phyloP scores from a whole-genome alignment of 331 rosid species.

The Quercus lobata region DNA sequence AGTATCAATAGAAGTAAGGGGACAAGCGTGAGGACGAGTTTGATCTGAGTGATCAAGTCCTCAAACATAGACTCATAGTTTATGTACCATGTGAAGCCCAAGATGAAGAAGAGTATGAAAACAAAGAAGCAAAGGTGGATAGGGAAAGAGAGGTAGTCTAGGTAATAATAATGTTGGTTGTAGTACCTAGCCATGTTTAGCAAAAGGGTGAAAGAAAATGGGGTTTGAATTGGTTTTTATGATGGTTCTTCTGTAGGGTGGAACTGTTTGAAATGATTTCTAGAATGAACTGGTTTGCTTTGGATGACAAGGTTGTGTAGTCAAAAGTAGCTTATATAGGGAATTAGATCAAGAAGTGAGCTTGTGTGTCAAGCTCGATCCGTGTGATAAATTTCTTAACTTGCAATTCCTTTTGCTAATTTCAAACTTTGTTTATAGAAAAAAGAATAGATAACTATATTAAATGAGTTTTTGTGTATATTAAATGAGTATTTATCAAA shows the following conservation, averaged over 20 bases:
- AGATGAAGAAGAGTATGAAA: slow-evolving; percentile 39
- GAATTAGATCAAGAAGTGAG: not conserved
- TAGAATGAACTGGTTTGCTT: not conserved
- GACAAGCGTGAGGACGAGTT: slow-evolving; percentile 42
- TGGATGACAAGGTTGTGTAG: not conserved
- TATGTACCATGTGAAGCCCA: slow-evolving; percentile 67
- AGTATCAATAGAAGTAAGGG: slow-evolving; percentile 47
- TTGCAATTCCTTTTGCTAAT: not conserved
- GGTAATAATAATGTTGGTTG: slow-evolving; percentile 26
- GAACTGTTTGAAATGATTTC: not conserved
- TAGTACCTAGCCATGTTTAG: slow-evolving; percentile 38
- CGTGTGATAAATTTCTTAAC: too few species aligned
- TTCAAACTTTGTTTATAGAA: not conserved
- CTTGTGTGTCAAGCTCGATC: not conserved
- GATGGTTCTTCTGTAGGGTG: not conserved
- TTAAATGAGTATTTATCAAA: too few species aligned
- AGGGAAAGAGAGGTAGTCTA: slow-evolving; percentile 57
- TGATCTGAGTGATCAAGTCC: slow-evolving; percentile 38
- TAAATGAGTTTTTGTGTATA: not conserved
- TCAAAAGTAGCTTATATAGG: slow-evolving; percentile 1
- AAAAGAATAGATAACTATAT: too few species aligned
- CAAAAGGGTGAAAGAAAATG: not conserved
- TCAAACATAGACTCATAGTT: slow-evolving; percentile 56
- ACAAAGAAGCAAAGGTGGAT: slow-evolving; percentile 50
- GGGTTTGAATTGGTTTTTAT: not conserved